A percentile compares a stretch with the other conserved stretches of the same genome.
Conservation (phyloP, 164 flowering plant species). For the Berberis vulgaris region DNA sequence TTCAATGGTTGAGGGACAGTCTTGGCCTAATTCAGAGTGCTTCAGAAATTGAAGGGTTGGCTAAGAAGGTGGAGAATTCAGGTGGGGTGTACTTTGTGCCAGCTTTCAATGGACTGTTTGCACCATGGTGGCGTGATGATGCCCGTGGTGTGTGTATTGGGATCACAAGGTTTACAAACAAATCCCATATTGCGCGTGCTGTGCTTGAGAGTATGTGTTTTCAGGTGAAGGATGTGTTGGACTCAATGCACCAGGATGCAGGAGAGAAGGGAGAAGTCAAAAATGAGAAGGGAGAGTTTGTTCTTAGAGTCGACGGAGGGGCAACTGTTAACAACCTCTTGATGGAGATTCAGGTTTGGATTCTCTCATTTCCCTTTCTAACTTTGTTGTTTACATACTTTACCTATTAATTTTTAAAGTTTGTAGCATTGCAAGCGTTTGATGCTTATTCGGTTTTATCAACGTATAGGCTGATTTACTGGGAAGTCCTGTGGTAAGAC, state of each 20-base stretch:
- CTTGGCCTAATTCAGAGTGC: conserved; percentile 70
- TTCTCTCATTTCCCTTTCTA: not conserved
- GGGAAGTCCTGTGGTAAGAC: conserved; percentile 82
- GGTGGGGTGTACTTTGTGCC: conserved; percentile 98
- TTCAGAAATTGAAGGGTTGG: conserved; percentile 72
- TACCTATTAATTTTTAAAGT: too few species aligned
- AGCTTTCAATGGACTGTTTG: conserved; percentile 90
- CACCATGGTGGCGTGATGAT: conserved; percentile 99
- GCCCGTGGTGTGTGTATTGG: conserved; percentile 92
- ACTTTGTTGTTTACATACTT: not conserved
- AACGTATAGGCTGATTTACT: conserved; percentile 56
- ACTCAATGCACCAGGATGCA: conserved; percentile 91
- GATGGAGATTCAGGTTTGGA: conserved; percentile 86
- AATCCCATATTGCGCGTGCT: conserved; percentile 82
- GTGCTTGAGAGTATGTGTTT: conserved; percentile 97
- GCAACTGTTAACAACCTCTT: conserved; percentile 85
- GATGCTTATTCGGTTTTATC: not conserved
- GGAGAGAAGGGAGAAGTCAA: conserved; percentile 34
- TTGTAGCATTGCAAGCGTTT: not conserved
- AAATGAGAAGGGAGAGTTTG: conserved; percentile 53
- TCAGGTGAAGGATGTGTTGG: conserved; percentile 88
- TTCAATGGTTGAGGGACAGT: conserved; percentile 94
- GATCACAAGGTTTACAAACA: conserved; percentile 77
- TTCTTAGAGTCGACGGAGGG: conserved; percentile 95
- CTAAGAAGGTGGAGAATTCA: conserved; percentile 45